Conservation (phyloP, 805 yeast genomes). For the Blastobotrys americana region DNA sequence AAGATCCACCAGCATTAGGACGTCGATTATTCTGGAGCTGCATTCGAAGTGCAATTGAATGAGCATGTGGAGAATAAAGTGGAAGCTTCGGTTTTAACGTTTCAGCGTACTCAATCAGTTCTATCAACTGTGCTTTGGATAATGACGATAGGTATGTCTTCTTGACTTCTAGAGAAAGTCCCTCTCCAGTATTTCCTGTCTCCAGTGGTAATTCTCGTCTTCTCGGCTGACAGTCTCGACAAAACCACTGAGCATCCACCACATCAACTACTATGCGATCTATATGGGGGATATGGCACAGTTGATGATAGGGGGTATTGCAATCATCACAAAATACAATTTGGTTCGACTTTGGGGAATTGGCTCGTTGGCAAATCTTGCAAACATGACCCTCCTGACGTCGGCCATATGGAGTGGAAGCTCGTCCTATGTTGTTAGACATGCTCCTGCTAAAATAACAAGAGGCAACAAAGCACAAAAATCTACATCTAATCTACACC, state of each 20-base stretch:
- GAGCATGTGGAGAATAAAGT: constrained; percentile 33
- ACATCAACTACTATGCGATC: constrained; percentile 35
- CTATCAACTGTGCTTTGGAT: constrained; percentile 35
- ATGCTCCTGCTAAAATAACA: no score
- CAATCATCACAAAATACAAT: constrained; percentile 37
- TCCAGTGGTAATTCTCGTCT: constrained; percentile 31
- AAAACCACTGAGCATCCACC: constrained; percentile 36
- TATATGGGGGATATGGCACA: constrained; percentile 35
- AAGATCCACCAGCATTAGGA: constrained; percentile 16
- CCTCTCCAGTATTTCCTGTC: constrained; percentile 32
- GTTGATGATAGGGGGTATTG: constrained; percentile 34
- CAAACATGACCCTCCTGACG: constrained; percentile 29
- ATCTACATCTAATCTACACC: no score
- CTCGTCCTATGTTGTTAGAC: constrained; percentile 1
- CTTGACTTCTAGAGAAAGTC: constrained; percentile 31
- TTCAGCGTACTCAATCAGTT: constrained; percentile 34
- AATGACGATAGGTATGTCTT: constrained; percentile 33
- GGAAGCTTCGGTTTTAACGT: constrained; percentile 32
- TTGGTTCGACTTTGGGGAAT: constrained; percentile 30
- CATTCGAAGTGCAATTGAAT: constrained; percentile 28
- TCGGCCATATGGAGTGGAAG: constrained; percentile 13
- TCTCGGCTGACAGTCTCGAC: constrained; percentile 33
- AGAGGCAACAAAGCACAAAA: no score
- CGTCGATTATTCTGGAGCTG: constrained; percentile 26
- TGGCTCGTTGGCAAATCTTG: constrained; percentile 34